These are phyloP conservation scores for Chytriomyces sp. DNA, from an alignment of 192 early-diverging fungal genomes.

Conservation along the genomic window DNA sequence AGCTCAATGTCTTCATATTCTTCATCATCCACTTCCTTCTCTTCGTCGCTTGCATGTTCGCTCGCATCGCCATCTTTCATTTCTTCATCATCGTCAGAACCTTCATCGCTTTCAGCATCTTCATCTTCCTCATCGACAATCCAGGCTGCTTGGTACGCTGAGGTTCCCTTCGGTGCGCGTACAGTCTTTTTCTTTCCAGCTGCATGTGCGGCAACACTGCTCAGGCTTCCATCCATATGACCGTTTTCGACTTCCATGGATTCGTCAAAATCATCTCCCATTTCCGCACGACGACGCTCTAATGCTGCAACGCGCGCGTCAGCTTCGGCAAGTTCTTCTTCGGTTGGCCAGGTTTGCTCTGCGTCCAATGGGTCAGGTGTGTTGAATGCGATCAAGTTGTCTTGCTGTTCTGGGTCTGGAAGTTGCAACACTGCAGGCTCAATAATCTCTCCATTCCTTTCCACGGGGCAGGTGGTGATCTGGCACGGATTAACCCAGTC, in stretches of 20 bases:
- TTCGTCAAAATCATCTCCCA: slow-evolving; percentile 31
- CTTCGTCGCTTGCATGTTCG: slow-evolving; percentile 55
- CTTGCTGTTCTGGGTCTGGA: slow-evolving; percentile 68
- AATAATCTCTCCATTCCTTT: slow-evolving; percentile 49
- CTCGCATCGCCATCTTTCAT: slow-evolving; percentile 57
- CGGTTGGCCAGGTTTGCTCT: slow-evolving; percentile 99
- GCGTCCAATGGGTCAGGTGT: slow-evolving; percentile 85
- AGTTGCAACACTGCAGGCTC: slow-evolving; percentile 67
- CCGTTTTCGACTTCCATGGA: slow-evolving; percentile 18
- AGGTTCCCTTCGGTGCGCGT: slow-evolving; percentile 93
- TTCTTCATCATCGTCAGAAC: slow-evolving; percentile 48
- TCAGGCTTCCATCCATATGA: slow-evolving; percentile 10
- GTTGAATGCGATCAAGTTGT: slow-evolving; percentile 84
- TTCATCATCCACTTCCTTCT: slow-evolving; percentile 63
- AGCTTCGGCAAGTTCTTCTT: slow-evolving; percentile 87
- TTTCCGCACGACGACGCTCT: slow-evolving; percentile 25
- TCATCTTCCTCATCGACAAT: slow-evolving; percentile 84
- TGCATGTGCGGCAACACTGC: background rate
- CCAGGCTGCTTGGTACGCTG: slow-evolving; percentile 97
- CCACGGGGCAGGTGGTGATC: slow-evolving; percentile 38
- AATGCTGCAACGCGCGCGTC: slow-evolving; percentile 50
- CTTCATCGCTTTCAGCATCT: slow-evolving; percentile 64
- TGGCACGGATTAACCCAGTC: slow-evolving; percentile 9
- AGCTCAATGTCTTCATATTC: slow-evolving; percentile 59
- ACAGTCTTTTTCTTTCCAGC: slow-evolving; percentile 25